Base-by-base conservation (phyloP, 2,329 filamentous ascomycete species). In the Cytospora piceae region DNA sequence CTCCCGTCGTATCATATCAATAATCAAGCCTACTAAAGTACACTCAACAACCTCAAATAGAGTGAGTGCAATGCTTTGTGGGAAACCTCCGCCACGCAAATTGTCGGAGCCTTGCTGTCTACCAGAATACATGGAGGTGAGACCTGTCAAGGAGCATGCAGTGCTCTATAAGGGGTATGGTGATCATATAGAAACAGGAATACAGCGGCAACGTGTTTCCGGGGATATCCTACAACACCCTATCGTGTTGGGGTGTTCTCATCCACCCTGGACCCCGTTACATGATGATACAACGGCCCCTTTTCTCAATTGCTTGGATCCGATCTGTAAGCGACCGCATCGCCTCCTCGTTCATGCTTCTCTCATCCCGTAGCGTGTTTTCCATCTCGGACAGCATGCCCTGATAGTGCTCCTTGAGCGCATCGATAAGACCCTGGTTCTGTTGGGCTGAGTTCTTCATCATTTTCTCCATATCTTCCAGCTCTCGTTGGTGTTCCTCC, bases 401-500 rank as follows among this genome's bases (percentile, higher is more conserved):
- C 49, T 71, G 69, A 42, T 75, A 73, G 59, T 74, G 70, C 37
- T 72, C 66, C 56, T 69, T 68, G n/a, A 75, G 68, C 14, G 73
- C 72, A 37, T 71, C 69, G 14, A 71, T 58, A 5, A 70, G 68
- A 4, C 55, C 46, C 63, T 71, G 67, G 65, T 71, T 74, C 65
- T 74, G 69, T 60, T 70, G 69, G 24, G 71, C 72, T 58, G 73
- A 69, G 60, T 61, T 59, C 2, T 72, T 73, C 34, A 70, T 68
- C 63, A 70, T 64, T 68, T 85, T 85, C 71, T 85, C 84, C 73
- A 90, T 76, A 65, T 84, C 81, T 31, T 79, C 82, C 27, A 83
- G 78, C 71, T 90, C 87, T 51, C 86, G 85, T 68, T 89, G 78
- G 22, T 83, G 82, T 69, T 85, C 84, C 63, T 81, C 82, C 64